These are phyloP conservation scores for Arthrobotrys sinensis DNA, from an alignment of 2,329 filamentous ascomycete genomes.

Conservation along the genomic window DNA sequence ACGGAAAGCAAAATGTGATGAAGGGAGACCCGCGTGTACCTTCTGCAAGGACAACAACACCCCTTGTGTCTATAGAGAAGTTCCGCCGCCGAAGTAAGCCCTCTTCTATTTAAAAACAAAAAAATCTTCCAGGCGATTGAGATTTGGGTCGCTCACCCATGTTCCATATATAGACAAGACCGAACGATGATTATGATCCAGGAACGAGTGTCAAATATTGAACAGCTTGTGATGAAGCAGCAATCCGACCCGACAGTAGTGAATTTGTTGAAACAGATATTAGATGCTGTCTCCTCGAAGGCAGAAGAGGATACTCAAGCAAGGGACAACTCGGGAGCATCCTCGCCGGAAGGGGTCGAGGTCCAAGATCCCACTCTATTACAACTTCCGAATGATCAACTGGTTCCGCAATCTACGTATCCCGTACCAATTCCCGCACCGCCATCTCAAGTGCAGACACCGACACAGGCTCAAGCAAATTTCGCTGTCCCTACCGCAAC, in stretches of 20 bases:
- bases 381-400: constrained; percentile 23
- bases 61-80: constrained; percentile 89
- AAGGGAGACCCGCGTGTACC: constrained; percentile 84
- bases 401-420: constrained; percentile 7
- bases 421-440: constrained; percentile 51
- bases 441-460: constrained; percentile 44
- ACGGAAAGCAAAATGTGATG: constrained; percentile 92
- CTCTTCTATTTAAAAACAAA: no score
- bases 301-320: constrained; percentile 55
- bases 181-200: constrained; percentile 71
- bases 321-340: constrained; percentile 18
- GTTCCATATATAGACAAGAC: constrained; percentile 67
- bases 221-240: constrained; percentile 64
- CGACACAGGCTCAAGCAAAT: constrained; percentile 48
- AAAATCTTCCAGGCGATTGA: neutral
- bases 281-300: constrained; percentile 33
- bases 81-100: constrained; percentile 88
- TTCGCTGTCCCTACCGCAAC: constrained; percentile 62
- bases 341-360: constrained; percentile 40
- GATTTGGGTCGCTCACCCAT: constrained; percentile 58
- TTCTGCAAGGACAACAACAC: constrained; percentile 88
- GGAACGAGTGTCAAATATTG: constrained; percentile 68
- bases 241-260: constrained; percentile 65
- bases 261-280: constrained; percentile 65
- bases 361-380: constrained; percentile 35